phyloP scores from a whole-genome alignment of 129 eudicot species.

The Flaveria trinervia region DNA sequence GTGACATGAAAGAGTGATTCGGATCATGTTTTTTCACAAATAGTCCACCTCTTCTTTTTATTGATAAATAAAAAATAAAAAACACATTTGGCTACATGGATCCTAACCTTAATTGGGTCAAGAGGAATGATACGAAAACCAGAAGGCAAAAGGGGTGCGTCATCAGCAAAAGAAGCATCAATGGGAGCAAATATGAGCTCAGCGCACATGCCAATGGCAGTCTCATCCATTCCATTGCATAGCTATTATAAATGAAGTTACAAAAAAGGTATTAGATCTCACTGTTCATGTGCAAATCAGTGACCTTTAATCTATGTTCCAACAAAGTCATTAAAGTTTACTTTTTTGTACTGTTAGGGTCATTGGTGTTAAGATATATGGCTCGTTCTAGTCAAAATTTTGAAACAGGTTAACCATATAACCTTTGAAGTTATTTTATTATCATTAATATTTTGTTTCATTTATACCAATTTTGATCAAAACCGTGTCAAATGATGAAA shows the following conservation, averaged over 20 bases:
- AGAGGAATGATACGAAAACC: slow-evolving; percentile 96
- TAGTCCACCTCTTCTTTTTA: no score
- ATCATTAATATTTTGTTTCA: neutral
- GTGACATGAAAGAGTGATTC: no score
- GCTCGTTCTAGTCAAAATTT: neutral
- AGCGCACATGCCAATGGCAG: slow-evolving; percentile 78
- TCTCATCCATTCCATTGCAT: slow-evolving; percentile 97
- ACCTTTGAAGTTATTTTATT: neutral
- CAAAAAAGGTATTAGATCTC: neutral
- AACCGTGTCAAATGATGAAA: neutral
- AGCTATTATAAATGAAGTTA: slow-evolving; percentile 43
- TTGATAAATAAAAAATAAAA: no score
- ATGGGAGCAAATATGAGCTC: slow-evolving; percentile 98
- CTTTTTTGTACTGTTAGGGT: neutral
- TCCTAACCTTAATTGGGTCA: slow-evolving; percentile 66
- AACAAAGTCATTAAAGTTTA: neutral
- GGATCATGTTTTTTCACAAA: no score
- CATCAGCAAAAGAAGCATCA: slow-evolving; percentile 92
- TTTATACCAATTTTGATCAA: neutral
- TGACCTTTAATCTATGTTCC: neutral
- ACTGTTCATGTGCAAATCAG: neutral
- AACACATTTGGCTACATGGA: neutral
- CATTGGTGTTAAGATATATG: neutral
- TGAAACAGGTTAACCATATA: neutral
- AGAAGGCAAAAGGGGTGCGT: slow-evolving; percentile 94